Evolutionary conservation across 1,139 yeast species (phyloP), one percentile per base, ranked within the genome.

Genomic region (Yamadazyma diospyri): DNA sequence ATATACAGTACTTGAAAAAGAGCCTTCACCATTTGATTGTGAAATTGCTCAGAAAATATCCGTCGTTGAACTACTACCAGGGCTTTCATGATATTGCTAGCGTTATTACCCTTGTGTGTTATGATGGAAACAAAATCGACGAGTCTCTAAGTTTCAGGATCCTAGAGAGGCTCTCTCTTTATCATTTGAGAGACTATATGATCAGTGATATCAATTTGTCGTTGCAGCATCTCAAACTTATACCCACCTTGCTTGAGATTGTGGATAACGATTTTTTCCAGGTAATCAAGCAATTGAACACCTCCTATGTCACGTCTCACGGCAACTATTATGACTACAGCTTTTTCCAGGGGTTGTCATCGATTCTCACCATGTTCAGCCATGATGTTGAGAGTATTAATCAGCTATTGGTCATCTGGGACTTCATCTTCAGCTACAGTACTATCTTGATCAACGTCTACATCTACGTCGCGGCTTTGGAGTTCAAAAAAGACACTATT

Each of bases 11-110:
- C 11, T 47, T 67, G 37, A 71, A 76, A 43, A 53, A 52, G 5
- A 50, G 69, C 16, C 60, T 86, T 23, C 57, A 59, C 8, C 57
- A 57, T 10, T 47, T 84, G 19, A 73, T 88, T 6, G 57, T 72
- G 9, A 62, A 67, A 16, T 64, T 87, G 2, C 61, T 92, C 16
- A 57, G 87, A 20, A 68, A 67, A 20, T 66, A 81, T 46, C 89
- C 89, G 0, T 48, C 57, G 7, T 61, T 89, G 28, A 65, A 76
- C 38, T 92, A 92, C 55, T 92, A 87, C 53, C 98, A 92, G 57
- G 98, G 98, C 0, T 87, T 74, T 52, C 97, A 92, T 57, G 97
- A 92, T 50, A 65, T 89, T 23, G 89, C 88, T 2, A 73, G 85
- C 32, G 69, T 84, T 7, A 61, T 85, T n/a, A 59, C 83, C 14